These are phyloP conservation scores for Xylaria sp. DNA, from an alignment of 2,329 filamentous ascomycete species.

Conservation along the genomic window DNA sequence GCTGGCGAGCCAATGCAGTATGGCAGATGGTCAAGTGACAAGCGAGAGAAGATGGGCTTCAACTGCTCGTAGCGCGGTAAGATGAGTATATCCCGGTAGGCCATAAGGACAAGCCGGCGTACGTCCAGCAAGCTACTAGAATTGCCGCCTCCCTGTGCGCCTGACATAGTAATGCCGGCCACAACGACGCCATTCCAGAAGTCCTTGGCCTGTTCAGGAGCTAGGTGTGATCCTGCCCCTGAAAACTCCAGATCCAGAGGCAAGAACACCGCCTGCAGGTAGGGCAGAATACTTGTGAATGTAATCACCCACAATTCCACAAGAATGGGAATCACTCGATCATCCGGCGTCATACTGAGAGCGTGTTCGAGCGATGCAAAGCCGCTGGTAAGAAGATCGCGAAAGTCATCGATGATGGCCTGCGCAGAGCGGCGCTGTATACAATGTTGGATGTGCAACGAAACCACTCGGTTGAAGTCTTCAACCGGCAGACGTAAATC, in stretches of 20 bases:
- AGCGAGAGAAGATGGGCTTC: slow-evolving; percentile 81
- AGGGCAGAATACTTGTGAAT: slow-evolving; percentile 84
- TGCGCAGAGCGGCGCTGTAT: slow-evolving; percentile 67
- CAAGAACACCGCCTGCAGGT: slow-evolving; percentile 91
- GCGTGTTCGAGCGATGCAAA: slow-evolving; percentile 84
- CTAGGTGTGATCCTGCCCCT: slow-evolving; percentile 75
- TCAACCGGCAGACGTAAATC: slow-evolving; percentile 75
- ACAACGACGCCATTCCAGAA: slow-evolving; percentile 74
- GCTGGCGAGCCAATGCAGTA: slow-evolving; percentile 48
- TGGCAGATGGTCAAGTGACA: slow-evolving; percentile 73
- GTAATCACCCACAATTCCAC: slow-evolving; percentile 94
- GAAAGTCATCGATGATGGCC: slow-evolving; percentile 68
- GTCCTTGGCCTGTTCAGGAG: slow-evolving; percentile 70
- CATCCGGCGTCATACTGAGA: slow-evolving; percentile 71
- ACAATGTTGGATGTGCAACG: slow-evolving; percentile 71
- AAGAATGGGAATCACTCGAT: slow-evolving; percentile 80
- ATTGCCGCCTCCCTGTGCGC: slow-evolving; percentile 23
- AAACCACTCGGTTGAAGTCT: slow-evolving; percentile 76
- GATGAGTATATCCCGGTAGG: slow-evolving; percentile 84
- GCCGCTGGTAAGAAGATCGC: slow-evolving; percentile 71
- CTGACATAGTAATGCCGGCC: slow-evolving; percentile 32
- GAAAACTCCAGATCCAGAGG: slow-evolving; percentile 91
- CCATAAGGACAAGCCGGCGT: slow-evolving; percentile 77
- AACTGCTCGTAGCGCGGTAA: slow-evolving; percentile 83
- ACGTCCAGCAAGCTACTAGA: slow-evolving; percentile 66